Evolutionary conservation across 768 basidiomycete genomes (phyloP), one percentile per base, ranked within the genome.

Genomic region (Steccherinum ochraceum): DNA sequence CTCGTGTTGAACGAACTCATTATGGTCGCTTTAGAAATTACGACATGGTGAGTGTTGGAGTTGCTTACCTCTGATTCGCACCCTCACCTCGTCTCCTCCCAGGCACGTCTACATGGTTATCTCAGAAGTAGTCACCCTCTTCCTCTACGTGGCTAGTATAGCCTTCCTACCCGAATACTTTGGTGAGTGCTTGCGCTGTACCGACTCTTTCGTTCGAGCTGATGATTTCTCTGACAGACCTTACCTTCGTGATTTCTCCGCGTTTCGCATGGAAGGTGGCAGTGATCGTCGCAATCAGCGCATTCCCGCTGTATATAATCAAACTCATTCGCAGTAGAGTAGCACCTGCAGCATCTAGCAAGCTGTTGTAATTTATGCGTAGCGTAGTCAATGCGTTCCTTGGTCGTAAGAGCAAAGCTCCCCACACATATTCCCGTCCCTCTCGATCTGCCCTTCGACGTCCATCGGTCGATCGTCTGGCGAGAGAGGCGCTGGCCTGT

Each of bases 11-110:
- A 99, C 64, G 96, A 98, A 64, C 81, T 99, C 46, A 93, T 98
- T 69, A 99, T 98, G 96, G 96, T 98, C 43, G 93, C 94, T 2
- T 68, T 98, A 58, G 94, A 98, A 69, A 93, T 98, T 52, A 98
- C 94, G 2, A 97, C 91, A 55, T 99, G 95, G 95, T 91, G 19
- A 11, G 57, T 45, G 12, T 18, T 2, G 18, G 5, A 19, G n/a
- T n/a, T n/a, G n/a, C n/a, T n/a, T n/a, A n/a, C n/a, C n/a, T n/a
- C 3, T 54, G 24, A 30, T 41, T 27, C 35, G n/a, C 35, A 39
- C 11, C 11, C n/a, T n/a, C 35, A 11, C 11, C 11, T n/a, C 35
- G 11, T 39, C 20, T 48, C 23, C 19, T 19, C 10, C 5, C 52
- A 93, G 91, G 93, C 96, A 99, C 69, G 61, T 83, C 3, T 96